Percentiles rank a stretch among this genome's conserved stretches.
Conservation (phyloP, 2,329 filamentous ascomycete species). For the Biscogniauxia marginata region DNA sequence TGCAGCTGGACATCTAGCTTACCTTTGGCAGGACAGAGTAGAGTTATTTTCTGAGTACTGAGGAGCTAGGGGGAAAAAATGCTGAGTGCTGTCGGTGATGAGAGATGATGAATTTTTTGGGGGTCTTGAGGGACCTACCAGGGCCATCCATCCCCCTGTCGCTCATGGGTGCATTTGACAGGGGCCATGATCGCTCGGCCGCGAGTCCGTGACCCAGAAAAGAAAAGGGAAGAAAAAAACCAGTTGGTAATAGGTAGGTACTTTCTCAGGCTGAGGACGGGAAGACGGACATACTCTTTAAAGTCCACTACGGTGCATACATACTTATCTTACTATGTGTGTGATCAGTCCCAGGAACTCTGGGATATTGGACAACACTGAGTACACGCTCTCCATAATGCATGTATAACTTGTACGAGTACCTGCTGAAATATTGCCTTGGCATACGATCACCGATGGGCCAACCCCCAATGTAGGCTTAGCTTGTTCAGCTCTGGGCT, state of each 20-base stretch:
- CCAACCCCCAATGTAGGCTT: slow-evolving; percentile 22
- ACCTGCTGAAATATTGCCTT: slow-evolving; percentile 26
- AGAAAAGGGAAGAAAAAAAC: slow-evolving; percentile 13
- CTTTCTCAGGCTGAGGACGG: not conserved
- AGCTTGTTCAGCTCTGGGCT: slow-evolving; percentile 12
- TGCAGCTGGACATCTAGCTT: slow-evolving; percentile 17
- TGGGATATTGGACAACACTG: slow-evolving; percentile 5
- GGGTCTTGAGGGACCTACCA: slow-evolving; percentile 17
- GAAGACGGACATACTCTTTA: not conserved
- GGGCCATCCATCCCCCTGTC: slow-evolving; percentile 24
- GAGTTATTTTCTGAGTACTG: slow-evolving; percentile 6
- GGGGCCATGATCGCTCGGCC: slow-evolving; percentile 23
- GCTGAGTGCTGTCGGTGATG: slow-evolving; percentile 24
- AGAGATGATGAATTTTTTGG: slow-evolving; percentile 14
- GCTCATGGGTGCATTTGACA: slow-evolving; percentile 27
- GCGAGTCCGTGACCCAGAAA: slow-evolving; percentile 23
- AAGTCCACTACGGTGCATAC: not conserved
- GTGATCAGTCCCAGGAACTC: not conserved
- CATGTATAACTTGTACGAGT: slow-evolving; percentile 14
- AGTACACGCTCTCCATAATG: slow-evolving; percentile 12
- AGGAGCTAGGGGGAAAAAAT: slow-evolving; percentile 16
- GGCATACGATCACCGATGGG: slow-evolving; percentile 24
- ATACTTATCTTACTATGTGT: not conserved
- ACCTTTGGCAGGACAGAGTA: not conserved
- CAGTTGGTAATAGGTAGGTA: slow-evolving; percentile 1